Percentiles rank a stretch among this genome's conserved stretches.
Evolutionary conservation across 2,329 filamentous ascomycete species (phyloP).

Genomic region (Botrytis tulipae): DNA sequence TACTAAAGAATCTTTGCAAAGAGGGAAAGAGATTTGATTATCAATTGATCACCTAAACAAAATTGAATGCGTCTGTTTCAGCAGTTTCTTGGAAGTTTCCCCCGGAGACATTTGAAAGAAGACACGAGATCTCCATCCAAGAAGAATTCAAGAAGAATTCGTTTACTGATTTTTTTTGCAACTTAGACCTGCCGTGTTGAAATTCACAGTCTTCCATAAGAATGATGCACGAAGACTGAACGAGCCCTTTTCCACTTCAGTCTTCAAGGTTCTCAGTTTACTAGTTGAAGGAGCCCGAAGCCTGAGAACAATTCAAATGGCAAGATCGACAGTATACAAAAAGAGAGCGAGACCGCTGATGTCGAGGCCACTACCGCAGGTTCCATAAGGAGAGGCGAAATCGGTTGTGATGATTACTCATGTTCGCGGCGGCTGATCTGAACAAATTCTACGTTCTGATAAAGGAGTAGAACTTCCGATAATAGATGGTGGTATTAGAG

Average conservation of each 20-base stretch:
- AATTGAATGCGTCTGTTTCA: not conserved
- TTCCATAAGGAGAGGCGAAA: too few species aligned
- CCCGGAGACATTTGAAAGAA: too few species aligned
- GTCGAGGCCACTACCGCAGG: too few species aligned
- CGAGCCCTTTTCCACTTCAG: not conserved
- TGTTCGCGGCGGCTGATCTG: too few species aligned
- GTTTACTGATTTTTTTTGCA: not conserved
- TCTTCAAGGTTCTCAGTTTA: not conserved
- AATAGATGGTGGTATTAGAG: not conserved
- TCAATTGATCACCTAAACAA: too few species aligned
- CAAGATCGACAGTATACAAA: not conserved
- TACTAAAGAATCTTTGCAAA: not conserved
- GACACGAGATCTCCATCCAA: not conserved
- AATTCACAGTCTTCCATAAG: not conserved
- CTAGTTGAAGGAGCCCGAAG: not conserved
- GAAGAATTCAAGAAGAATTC: too few species aligned
- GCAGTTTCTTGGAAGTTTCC: not conserved
- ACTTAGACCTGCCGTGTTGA: not conserved
- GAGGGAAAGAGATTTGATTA: not conserved
- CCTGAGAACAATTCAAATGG: not conserved
- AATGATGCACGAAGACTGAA: not conserved
- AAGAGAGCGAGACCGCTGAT: not conserved
- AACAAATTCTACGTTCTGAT: too few species aligned
- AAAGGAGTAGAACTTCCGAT: too few species aligned
- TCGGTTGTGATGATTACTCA: too few species aligned